phyloP scores from a whole-genome alignment of 768 basidiomycete genomes.

The Solioccasus polychromus region DNA sequence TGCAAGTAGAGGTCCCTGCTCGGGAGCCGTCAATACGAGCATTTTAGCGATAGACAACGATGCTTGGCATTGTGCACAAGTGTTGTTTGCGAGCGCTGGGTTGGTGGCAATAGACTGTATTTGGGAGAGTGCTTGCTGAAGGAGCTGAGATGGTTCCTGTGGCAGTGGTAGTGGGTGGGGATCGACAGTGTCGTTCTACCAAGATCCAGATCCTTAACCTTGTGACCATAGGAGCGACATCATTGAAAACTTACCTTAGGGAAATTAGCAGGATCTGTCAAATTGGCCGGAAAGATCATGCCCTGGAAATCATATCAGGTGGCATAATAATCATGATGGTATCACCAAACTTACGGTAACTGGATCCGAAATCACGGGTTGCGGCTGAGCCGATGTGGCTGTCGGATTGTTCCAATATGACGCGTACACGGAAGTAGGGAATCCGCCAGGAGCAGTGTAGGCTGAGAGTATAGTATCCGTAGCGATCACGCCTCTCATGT shows the following conservation, averaged over 20 bases:
- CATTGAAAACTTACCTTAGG: slow-evolving; percentile 35
- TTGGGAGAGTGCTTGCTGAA: slow-evolving; percentile 38
- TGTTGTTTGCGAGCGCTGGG: slow-evolving; percentile 34
- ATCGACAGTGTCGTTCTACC: slow-evolving; percentile 42
- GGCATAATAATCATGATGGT: not conserved
- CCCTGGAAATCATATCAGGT: slow-evolving; percentile 35
- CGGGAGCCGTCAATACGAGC: slow-evolving; percentile 41
- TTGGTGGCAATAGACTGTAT: slow-evolving; percentile 38
- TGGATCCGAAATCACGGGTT: slow-evolving; percentile 69
- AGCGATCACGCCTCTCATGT: slow-evolving; percentile 1
- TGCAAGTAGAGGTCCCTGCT: slow-evolving; percentile 39
- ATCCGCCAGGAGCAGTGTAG: slow-evolving; percentile 58
- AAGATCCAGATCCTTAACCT: not conserved
- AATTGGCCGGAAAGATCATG: slow-evolving; percentile 49
- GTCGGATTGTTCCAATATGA: slow-evolving; percentile 71
- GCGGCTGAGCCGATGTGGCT: slow-evolving; percentile 63
- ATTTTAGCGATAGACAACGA: slow-evolving; percentile 41
- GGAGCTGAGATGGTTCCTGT: slow-evolving; percentile 34
- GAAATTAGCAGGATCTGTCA: slow-evolving; percentile 63
- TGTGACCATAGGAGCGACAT: not conserved
- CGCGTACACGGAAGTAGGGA: slow-evolving; percentile 58
- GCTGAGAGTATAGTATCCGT: slow-evolving; percentile 29
- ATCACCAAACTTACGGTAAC: slow-evolving; percentile 45
- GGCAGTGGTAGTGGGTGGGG: slow-evolving; percentile 42
- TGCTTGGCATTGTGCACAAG: slow-evolving; percentile 40